Base-by-base conservation (phyloP, 2,329 filamentous ascomycete species). In the Davidsoniella australis region DNA sequence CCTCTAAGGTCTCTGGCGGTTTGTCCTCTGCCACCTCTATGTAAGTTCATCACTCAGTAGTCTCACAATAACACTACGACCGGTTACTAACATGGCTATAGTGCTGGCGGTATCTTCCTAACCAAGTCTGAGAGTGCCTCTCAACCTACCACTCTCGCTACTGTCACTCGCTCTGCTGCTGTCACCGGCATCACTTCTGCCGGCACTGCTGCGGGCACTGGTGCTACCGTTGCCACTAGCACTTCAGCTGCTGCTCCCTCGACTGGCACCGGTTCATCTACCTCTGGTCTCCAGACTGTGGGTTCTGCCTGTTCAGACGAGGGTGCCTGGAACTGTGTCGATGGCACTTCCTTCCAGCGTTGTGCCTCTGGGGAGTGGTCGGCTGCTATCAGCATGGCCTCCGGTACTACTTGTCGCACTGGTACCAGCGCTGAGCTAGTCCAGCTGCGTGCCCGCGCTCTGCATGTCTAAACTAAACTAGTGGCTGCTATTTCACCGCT, bases 281-380 rank as follows among this genome's bases (percentile, higher is more conserved):
- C 44, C 29, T 36, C 53, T 23, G 61, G 64, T 39, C 57, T 56
- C 49, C 58, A 59, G 44, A 55, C 59, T 18, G 58, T 64, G 5
- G 68, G 66, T 29, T 61, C 67, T 12, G 48, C 66, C 17, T 80
- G 77, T 63, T 61, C 58, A 33, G 51, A 62, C 3, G 75, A 80
- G 56, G 77, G 77, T 17, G 56, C 61, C 14, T 80, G 73, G 73
- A 72, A 75, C 61, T 80, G 77, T 23, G 65, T 62, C 16, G 65
- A 62, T 18, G 75, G 74, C 45, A 62, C 60, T 20, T 65, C 68
- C 45, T 80, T 76, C 67, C 76, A 80, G 62, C 74, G 75, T 50
- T 80, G 76, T 56, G 75, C 73, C n/a, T 71, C 67, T 12, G 76
- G 76, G 5, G 56, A 60, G 48, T 80, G 76, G 76, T 68, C 70